Evolutionary conservation across 2,329 filamentous ascomycete species (phyloP), one percentile per base, ranked within the genome.

Genomic region (Diplocarpon rosae): DNA sequence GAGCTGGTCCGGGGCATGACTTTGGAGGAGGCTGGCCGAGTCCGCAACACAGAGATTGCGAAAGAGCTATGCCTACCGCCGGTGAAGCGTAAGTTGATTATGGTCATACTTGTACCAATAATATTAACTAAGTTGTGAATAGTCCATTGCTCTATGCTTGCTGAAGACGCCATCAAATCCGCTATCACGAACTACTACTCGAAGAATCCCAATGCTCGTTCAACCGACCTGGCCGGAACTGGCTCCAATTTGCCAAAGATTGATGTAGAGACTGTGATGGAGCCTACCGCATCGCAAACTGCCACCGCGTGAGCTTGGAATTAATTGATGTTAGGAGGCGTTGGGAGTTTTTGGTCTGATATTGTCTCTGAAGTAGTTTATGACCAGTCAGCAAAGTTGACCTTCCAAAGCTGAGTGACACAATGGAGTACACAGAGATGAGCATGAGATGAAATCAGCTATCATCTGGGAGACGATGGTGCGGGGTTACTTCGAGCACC

Each of bases 11-110:
- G 87, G 52, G 92, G 92, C 49, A 98, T 96, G 90, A 94, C 83
- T 12, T 68, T 98, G 54, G 92, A 98, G 58, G 87, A 98, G 64
- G 92, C 93, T 29, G 80, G 81, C 43, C 83, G 84, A 69, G 85
- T 98, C 58, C 83, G 87, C 70, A 98, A 98, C 69, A 95, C 90
- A 3, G 89, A 98, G 68, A 98, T 98, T 62, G 92, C 92, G 31
- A 93, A 94, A 72, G 93, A 98, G 69, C 72, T 95, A 46, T 92
- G 86, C 62, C 67, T 92, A 60, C 87, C 86, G 30, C 86, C 87
- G 50, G 86, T 94, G 40, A 94, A 93, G 70, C 67, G 85, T 88
- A 69, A 66, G 81, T 78, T 16, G 4, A 28, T 20, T 36, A 2
- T 3, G n/a, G 37, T 29, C 45, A 12, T 14, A 32, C 9, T 9